Evolutionary conservation across 2,329 filamentous ascomycete species (phyloP).

Genomic region (Trichoderma koningii): DNA sequence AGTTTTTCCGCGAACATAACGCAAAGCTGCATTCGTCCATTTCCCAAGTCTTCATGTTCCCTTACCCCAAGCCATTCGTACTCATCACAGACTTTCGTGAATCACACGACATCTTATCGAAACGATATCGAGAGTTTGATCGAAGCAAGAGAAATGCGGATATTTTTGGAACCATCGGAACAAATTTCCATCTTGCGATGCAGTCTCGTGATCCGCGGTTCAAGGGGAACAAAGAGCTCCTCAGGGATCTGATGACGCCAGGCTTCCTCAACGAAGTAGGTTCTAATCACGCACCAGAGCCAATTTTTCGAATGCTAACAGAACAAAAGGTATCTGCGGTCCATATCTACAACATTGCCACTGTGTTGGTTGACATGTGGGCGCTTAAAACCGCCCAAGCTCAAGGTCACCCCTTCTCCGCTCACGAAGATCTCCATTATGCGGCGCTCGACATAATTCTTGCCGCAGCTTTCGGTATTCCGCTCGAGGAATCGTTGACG

Average conservation of each 20-base stretch:
- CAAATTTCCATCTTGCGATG: background rate
- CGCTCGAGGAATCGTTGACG: slow-evolving; percentile 1
- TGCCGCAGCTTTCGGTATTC: slow-evolving; percentile 4
- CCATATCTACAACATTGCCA: slow-evolving; percentile 15
- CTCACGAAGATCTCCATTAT: background rate
- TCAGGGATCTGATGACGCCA: slow-evolving; percentile 8
- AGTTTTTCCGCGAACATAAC: background rate
- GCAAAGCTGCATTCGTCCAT: slow-evolving; percentile 6
- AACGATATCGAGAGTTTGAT: slow-evolving; percentile 2
- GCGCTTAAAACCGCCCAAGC: background rate
- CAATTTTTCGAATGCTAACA: background rate
- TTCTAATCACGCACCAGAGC: no score
- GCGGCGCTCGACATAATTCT: slow-evolving; percentile 11
- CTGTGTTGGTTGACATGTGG: slow-evolving; percentile 11
- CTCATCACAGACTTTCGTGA: slow-evolving; percentile 7
- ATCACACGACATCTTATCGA: slow-evolving; percentile 2
- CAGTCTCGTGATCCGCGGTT: slow-evolving; percentile 4
- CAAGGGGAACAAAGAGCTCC: slow-evolving; percentile 10
- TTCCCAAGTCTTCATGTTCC: slow-evolving; percentile 14
- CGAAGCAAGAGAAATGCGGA: slow-evolving; percentile 7
- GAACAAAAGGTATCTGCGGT: background rate
- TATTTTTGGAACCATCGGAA: background rate
- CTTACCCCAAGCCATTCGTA: background rate
- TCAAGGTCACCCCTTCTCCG: background rate
- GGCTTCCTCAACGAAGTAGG: slow-evolving; percentile 1